Percentiles rank a stretch among this genome's conserved stretches.
Evolutionary conservation across 768 basidiomycete genomes (phyloP).

Genomic region (Panellus pusillus): DNA sequence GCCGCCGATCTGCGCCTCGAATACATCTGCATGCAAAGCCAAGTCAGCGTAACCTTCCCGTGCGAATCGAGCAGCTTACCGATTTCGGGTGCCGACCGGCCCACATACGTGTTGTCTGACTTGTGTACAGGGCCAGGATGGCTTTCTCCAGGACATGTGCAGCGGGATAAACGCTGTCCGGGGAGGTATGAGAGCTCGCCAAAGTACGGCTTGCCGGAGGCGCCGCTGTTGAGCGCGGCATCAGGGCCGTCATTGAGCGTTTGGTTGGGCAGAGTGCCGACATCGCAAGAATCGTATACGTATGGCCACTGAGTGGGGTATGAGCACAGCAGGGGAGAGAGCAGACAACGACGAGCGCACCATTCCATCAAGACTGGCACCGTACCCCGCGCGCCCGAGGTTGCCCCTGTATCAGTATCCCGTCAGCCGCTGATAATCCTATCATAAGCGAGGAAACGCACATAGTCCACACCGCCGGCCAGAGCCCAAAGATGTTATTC

Average conservation of each 20-base stretch:
- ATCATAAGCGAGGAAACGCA: constrained; percentile 14
- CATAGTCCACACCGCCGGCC: constrained; percentile 24
- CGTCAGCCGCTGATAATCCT: neutral
- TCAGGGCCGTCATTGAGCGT: constrained; percentile 51
- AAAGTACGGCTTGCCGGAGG: constrained; percentile 36
- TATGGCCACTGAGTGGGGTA: constrained; percentile 53
- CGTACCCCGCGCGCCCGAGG: constrained; percentile 52
- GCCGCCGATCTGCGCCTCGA: constrained; percentile 37
- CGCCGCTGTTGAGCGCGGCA: constrained; percentile 46
- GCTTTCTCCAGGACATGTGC: constrained; percentile 57
- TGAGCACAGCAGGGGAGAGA: too few species aligned
- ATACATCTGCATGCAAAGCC: constrained; percentile 32
- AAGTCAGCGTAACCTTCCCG: too few species aligned
- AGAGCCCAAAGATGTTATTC: constrained; percentile 29
- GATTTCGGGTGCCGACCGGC: constrained; percentile 59
- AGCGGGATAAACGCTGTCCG: constrained; percentile 57
- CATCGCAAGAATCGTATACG: constrained; percentile 71
- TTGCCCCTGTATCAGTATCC: constrained; percentile 7
- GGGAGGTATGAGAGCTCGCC: constrained; percentile 47
- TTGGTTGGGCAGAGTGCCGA: constrained; percentile 80
- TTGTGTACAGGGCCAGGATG: constrained; percentile 54
- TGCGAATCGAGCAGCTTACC: constrained; percentile 15
- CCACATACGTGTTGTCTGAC: constrained; percentile 51
- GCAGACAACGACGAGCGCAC: constrained; percentile 36
- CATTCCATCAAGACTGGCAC: constrained; percentile 53